These are phyloP conservation scores for Scutellaria barbata DNA, from an alignment of 257 asterid species.

Conservation along the genomic window DNA sequence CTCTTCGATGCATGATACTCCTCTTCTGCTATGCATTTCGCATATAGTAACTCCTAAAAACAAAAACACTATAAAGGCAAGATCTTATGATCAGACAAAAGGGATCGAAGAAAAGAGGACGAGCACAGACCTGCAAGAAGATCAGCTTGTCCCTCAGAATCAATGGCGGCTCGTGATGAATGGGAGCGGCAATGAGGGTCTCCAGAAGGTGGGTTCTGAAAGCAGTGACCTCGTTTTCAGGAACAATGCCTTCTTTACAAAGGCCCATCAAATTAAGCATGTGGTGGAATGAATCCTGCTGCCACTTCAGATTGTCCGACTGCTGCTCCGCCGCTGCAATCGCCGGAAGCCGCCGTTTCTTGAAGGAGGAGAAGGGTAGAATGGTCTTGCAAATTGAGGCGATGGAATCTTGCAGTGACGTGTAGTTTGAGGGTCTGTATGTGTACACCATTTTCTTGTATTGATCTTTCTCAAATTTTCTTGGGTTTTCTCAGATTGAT, in stretches of 20 bases:
- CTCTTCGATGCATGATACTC: constrained; percentile 92
- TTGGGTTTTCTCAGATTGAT: background rate
- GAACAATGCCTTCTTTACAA: constrained; percentile 71
- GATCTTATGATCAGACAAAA: background rate
- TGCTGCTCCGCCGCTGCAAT: constrained; percentile 93
- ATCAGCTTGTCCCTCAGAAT: constrained; percentile 81
- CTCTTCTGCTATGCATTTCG: constrained; percentile 84
- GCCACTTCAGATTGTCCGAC: constrained; percentile 92
- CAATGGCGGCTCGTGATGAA: constrained; percentile 66
- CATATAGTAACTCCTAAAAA: constrained; percentile 70
- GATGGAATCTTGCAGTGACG: constrained; percentile 81
- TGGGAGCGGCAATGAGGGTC: constrained; percentile 60
- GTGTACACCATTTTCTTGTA: constrained; percentile 62
- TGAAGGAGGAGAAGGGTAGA: constrained; percentile 87
- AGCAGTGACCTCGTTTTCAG: constrained; percentile 69
- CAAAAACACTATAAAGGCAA: background rate
- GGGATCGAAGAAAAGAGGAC: background rate
- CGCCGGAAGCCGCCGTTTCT: constrained; percentile 74
- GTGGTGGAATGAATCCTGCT: constrained; percentile 96
- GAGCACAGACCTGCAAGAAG: constrained; percentile 78
- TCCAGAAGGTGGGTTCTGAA: constrained; percentile 77
- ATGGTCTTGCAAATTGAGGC: constrained; percentile 81
- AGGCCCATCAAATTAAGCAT: constrained; percentile 85
- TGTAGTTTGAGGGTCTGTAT: constrained; percentile 76
- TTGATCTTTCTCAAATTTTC: background rate